A percentile compares a stretch with the other conserved stretches of the same genome.
Evolutionary conservation across 495 filamentous ascomycete genomes (phyloP).

Genomic region (Aspergillus haitiensis): DNA sequence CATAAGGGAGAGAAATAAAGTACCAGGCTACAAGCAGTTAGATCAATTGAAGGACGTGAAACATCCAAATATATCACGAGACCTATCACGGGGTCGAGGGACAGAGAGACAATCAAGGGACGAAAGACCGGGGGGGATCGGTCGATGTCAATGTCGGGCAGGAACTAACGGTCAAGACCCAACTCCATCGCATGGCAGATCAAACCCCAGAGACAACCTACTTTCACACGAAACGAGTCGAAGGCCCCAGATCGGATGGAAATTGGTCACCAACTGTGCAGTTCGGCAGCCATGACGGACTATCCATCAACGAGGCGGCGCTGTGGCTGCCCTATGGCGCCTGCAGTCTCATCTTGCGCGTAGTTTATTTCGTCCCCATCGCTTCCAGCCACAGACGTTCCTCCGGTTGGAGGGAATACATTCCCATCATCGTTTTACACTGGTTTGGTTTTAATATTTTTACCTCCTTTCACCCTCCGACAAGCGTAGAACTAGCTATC

Average conservation of each 20-base stretch:
- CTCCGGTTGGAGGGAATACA: no score
- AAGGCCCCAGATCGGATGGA: not conserved
- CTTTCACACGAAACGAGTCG: not conserved
- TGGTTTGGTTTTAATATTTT: no score
- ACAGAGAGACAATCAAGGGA: not conserved
- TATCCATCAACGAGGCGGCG: not conserved
- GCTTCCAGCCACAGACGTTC: no score
- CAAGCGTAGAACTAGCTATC: no score
- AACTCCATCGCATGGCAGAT: no score
- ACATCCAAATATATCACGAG: not conserved
- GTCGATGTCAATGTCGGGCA: no score
- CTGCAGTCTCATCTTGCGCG: slow-evolving; percentile 1
- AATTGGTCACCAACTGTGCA: not conserved
- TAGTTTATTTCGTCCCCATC: slow-evolving; percentile 1
- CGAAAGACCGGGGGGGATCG: no score
- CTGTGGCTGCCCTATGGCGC: slow-evolving; percentile 1
- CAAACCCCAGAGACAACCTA: no score
- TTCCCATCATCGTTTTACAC: no score
- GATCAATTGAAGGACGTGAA: not conserved
- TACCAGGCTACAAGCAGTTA: not conserved
- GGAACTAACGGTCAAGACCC: no score
- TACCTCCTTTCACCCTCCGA: no score
- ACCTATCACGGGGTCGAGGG: not conserved
- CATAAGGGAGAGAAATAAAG: not conserved
- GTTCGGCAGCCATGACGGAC: not conserved